Evolutionary conservation across 192 early-diverging fungal genomes (phyloP).

Genomic region (Spizellomyces punctatus): DNA sequence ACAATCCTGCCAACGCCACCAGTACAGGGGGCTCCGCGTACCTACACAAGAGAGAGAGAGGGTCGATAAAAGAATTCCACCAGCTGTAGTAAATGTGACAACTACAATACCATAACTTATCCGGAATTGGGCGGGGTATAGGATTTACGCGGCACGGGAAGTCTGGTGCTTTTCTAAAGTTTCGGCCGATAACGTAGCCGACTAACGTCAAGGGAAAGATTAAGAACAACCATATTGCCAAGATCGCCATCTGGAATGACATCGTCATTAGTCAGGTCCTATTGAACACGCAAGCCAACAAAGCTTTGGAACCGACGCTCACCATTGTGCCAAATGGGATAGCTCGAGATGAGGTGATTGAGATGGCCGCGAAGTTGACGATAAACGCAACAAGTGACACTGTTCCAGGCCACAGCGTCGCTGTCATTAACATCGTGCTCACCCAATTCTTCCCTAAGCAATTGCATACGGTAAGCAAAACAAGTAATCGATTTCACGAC

Average conservation of each 20-base stretch:
- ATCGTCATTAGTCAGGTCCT: neutral
- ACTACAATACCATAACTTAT: conserved; percentile 64
- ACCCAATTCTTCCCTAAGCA: conserved; percentile 67
- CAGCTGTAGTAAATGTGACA: neutral
- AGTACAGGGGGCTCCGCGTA: conserved; percentile 71
- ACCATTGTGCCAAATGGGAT: conserved; percentile 88
- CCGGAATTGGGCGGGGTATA: conserved; percentile 92
- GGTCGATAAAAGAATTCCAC: neutral
- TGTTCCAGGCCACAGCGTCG: conserved; percentile 67
- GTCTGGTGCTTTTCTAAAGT: conserved; percentile 60
- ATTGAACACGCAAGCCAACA: neutral
- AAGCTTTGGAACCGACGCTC: neutral
- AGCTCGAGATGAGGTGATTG: conserved; percentile 79
- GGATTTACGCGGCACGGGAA: conserved; percentile 88
- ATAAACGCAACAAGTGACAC: conserved; percentile 58
- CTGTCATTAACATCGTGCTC: conserved; percentile 63
- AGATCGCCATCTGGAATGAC: conserved; percentile 60
- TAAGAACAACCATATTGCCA: conserved; percentile 81
- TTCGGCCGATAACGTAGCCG: conserved; percentile 74
- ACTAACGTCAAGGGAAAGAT: conserved; percentile 82
- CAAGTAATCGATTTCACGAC: too few species aligned
- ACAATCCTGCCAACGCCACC: conserved; percentile 77
- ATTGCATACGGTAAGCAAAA: neutral
- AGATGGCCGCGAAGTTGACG: conserved; percentile 87
- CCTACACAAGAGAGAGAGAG: conserved; percentile 35